Evolutionary conservation across 2,329 filamentous ascomycete genomes (phyloP), one percentile per base, ranked within the genome.

Genomic region (Periglandula ipomoeae): DNA sequence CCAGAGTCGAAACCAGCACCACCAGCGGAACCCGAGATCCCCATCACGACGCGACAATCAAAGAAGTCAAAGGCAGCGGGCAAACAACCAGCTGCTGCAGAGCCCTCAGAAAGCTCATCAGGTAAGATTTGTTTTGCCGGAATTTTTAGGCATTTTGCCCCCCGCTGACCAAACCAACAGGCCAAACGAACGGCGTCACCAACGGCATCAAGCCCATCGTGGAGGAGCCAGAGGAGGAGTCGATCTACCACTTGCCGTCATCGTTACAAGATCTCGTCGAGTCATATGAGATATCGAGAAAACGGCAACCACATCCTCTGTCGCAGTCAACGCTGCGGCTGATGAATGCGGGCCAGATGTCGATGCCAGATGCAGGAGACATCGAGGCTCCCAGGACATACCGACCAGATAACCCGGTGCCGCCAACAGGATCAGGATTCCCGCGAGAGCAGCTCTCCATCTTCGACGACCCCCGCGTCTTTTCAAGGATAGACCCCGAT

Each of bases 371-470:
- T 55, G 75, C 82, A 5, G 68, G 78, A 27, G 93, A 98, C 67
- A 79, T 87, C 19, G 89, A 95, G 60, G 81, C 87, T 52, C 87
- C 89, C 20, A 80, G 85, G 52, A 84, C 85, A 57, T 96, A 96
- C 71, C 84, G 84, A 55, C 90, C 93, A 3, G 85, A 90, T 55
- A 81, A 84, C 55, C 86, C 85, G 23, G 87, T 88, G 67, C 82
- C 85, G 58, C 70, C 74, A 9, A 86, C 86, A 5, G 84, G 84
- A 3, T 74, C 87, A 7, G 87, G 93, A 57, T 98, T 95, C 66
- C 93, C 93, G 6, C 89, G 94, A 62, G 89, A 96, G 62, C 86
- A 90, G n/a, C 74, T 96, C 38, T 73, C 85, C 2, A 89, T 97
- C 55, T 91, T 97, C 58, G 89, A 96, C 58, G 89, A 98, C 66